A percentile compares a stretch with the other conserved stretches of the same genome.
Evolutionary conservation across 192 early-diverging fungal genomes (phyloP).

Genomic region (Coemansia erecta): DNA sequence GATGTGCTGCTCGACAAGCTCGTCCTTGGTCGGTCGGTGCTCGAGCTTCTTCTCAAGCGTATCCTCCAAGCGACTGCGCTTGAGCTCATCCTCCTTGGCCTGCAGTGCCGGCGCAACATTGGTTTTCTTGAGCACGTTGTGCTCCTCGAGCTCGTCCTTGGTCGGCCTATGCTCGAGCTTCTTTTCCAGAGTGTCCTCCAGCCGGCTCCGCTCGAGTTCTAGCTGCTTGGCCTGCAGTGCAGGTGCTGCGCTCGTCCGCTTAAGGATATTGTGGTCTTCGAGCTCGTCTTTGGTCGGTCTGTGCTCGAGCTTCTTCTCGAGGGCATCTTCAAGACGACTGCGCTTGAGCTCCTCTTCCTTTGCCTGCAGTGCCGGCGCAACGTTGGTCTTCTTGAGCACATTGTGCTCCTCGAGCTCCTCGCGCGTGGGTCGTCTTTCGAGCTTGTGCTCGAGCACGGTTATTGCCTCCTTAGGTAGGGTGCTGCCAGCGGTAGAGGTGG

Average conservation of each 20-base stretch:
- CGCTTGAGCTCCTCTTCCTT: slow-evolving; percentile 30
- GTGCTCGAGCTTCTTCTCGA: slow-evolving; percentile 56
- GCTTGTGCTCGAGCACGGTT: slow-evolving; percentile 55
- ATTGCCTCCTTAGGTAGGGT: not conserved
- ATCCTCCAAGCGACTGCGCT: slow-evolving; percentile 49
- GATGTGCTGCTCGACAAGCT: slow-evolving; percentile 64
- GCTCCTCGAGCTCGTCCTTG: slow-evolving; percentile 53
- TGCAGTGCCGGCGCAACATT: slow-evolving; percentile 44
- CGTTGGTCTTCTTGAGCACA: slow-evolving; percentile 54
- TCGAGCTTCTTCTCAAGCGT: slow-evolving; percentile 57
- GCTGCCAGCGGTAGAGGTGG: not conserved
- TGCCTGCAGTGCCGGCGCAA: slow-evolving; percentile 41
- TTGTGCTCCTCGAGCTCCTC: slow-evolving; percentile 56
- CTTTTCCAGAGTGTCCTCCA: slow-evolving; percentile 51
- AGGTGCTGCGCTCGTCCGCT: slow-evolving; percentile 13
- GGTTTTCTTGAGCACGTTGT: slow-evolving; percentile 60
- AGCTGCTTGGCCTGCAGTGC: slow-evolving; percentile 20
- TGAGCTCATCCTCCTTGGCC: slow-evolving; percentile 26
- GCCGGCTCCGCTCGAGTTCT: not conserved
- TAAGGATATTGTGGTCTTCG: slow-evolving; percentile 57
- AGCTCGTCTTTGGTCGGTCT: slow-evolving; percentile 57
- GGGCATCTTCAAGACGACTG: slow-evolving; percentile 46
- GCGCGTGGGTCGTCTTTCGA: slow-evolving; percentile 52
- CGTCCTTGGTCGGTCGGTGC: slow-evolving; percentile 57
- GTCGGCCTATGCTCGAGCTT: slow-evolving; percentile 57